Evolutionary conservation across 805 yeast species (phyloP), one percentile per base, ranked within the genome.

Genomic region (Teunomyces atbi): DNA sequence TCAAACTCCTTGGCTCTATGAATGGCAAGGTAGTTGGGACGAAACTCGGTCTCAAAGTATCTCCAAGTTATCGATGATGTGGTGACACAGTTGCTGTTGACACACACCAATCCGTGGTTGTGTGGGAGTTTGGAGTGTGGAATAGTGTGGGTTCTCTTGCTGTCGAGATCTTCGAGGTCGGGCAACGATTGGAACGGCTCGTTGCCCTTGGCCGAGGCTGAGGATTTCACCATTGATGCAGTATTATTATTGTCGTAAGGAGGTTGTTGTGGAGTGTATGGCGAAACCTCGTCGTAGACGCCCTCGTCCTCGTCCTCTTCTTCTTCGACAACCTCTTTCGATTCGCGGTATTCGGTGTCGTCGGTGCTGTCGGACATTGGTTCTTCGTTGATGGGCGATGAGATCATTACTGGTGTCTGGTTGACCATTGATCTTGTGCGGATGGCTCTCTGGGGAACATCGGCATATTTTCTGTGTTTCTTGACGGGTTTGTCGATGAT

Each of bases 321-420:
- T 10, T 54, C 66, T 28, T 64, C 68, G 29, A 56, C 60, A 15
- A 53, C 50, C 15, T 51, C 49, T 5, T 48, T 50, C 8, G 44
- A 44, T 11, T 47, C 54, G 28, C 56, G 50, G 45, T 69, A 70
- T 42, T 70, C 74, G 6, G 73, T 63, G 46, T 71, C 76, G 47
- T 70, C 76, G 10, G 71, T 62, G 10, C 56, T 59, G 37, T 66
- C 71, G 6, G 68, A 61, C 32, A 61, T 45, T 2, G 56, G 61
- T 46, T 69, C 76, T 50, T 71, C 77, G 37, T 67, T 64, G 26
- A 72, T 71, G 1, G 77, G 77, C 1, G 76, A 71, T 5, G 76
- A 71, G 13, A 65, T 57, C 35, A 62, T 61, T 41, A 59, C 44
- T 2, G 67, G 65, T 7, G 59, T 57, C 18, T 60, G 62, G n/a